Evolutionary conservation across 2,329 filamentous ascomycete genomes (phyloP).

Genomic region (Myrmaecium sp.): DNA sequence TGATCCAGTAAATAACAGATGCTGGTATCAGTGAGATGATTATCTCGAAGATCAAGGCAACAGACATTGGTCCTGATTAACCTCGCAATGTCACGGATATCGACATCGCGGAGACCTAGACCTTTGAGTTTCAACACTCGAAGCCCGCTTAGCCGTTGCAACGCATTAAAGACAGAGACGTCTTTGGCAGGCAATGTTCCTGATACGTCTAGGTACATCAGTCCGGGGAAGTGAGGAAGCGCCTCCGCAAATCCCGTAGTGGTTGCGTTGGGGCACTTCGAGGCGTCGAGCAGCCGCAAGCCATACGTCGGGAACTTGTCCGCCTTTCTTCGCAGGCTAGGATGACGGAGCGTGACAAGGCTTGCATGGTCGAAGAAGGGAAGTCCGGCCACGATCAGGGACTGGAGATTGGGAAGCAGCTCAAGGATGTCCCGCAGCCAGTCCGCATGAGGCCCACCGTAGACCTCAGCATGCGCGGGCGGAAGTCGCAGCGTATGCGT

Average conservation of each 20-base stretch:
- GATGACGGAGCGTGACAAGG: conserved; percentile 30
- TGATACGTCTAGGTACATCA: conserved; percentile 43
- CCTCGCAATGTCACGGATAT: conserved; percentile 34
- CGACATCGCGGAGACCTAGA: conserved; percentile 35
- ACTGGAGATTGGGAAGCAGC: conserved; percentile 40
- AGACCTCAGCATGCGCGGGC: conserved; percentile 42
- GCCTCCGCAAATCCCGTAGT: conserved; percentile 35
- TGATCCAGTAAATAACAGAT: conserved; percentile 33
- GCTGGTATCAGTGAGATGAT: conserved; percentile 38
- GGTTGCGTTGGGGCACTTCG: conserved; percentile 41
- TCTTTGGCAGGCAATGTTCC: conserved; percentile 33
- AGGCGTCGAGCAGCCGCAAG: conserved; percentile 39
- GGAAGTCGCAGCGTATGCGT: conserved; percentile 46
- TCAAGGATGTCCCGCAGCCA: conserved; percentile 44
- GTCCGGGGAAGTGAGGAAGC: conserved; percentile 33
- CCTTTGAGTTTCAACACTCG: conserved; percentile 40
- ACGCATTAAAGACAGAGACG: conserved; percentile 28
- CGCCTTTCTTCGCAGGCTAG: conserved; percentile 12
- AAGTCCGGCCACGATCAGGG: conserved; percentile 39
- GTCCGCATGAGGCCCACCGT: conserved; percentile 39
- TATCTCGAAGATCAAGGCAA: conserved; percentile 40
- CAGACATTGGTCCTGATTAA: conserved; percentile 35
- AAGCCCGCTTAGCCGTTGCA: conserved; percentile 31
- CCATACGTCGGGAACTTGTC: conserved; percentile 23
- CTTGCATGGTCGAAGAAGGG: conserved; percentile 46